Percentiles rank a stretch among this genome's conserved stretches.
Conservation (phyloP, 2,329 filamentous ascomycete species). For the Aurifilum marmelostoma region DNA sequence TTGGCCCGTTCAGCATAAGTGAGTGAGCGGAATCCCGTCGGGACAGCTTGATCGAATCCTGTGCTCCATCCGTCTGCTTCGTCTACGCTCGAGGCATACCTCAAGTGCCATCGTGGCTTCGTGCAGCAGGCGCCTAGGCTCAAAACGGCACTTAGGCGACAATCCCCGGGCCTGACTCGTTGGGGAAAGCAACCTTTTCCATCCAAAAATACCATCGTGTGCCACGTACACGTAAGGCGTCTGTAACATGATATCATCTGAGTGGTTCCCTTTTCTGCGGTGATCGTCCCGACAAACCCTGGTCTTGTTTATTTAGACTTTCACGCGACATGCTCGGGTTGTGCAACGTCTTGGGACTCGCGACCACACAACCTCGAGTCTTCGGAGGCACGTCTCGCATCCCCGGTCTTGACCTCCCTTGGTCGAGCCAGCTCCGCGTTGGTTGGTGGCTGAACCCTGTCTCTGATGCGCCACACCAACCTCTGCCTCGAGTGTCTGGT, state of each 20-base stretch:
- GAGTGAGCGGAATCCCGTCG: background rate
- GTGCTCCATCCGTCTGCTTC: conserved; percentile 5
- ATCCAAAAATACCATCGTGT: background rate
- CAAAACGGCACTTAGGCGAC: background rate
- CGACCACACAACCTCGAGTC: conserved; percentile 5
- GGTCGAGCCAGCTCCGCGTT: background rate
- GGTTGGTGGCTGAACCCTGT: conserved; percentile 8
- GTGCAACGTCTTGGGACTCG: conserved; percentile 16
- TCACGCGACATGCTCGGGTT: conserved; percentile 14
- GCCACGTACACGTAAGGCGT: conserved; percentile 3
- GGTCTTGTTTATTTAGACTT: background rate
- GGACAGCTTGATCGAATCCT: background rate
- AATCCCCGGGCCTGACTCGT: background rate
- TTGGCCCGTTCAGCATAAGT: background rate
- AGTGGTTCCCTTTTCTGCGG: background rate
- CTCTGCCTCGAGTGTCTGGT: background rate
- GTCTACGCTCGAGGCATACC: conserved; percentile 6
- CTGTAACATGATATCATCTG: conserved; percentile 27
- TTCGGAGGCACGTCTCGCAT: conserved; percentile 23
- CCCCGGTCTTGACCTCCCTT: conserved; percentile 16
- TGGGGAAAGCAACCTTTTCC: background rate
- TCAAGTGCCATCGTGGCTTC: background rate
- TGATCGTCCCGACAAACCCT: conserved; percentile 7
- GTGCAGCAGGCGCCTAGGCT: background rate
- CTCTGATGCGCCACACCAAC: conserved; percentile 20